Percentiles rank a stretch among this genome's conserved stretches.
phyloP scores from a whole-genome alignment of 768 basidiomycete species.

The Tephrocybe rancida region DNA sequence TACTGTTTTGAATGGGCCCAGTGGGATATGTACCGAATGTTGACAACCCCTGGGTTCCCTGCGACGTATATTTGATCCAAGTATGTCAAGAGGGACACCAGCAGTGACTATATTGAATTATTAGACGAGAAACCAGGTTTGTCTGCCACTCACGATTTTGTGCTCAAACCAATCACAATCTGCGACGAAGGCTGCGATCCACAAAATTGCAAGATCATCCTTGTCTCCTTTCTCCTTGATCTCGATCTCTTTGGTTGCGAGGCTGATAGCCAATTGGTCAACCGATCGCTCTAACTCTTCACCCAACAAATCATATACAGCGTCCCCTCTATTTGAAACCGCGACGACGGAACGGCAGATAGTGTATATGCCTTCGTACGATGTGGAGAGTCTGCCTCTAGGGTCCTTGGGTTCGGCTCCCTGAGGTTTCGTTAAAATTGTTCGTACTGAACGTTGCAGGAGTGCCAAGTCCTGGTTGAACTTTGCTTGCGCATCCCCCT shows the following conservation, averaged over 20 bases:
- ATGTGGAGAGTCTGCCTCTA: conserved; percentile 38
- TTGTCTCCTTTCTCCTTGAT: conserved; percentile 23
- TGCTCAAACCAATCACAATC: conserved; percentile 65
- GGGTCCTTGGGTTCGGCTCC: conserved; percentile 19
- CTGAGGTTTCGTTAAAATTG: conserved; percentile 34
- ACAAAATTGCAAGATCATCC: conserved; percentile 36
- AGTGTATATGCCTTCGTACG: conserved; percentile 58
- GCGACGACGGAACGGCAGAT: conserved; percentile 60
- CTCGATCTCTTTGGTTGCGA: conserved; percentile 25
- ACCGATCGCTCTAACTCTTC: conserved; percentile 63
- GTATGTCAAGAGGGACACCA: conserved; percentile 68
- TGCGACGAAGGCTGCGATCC: conserved; percentile 60
- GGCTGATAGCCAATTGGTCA: conserved; percentile 36
- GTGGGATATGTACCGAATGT: conserved; percentile 45
- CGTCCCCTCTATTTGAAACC: conserved; percentile 54
- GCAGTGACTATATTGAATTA: conserved; percentile 42
- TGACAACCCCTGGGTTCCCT: conserved; percentile 34
- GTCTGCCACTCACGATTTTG: conserved; percentile 56
- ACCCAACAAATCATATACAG: conserved; percentile 58
- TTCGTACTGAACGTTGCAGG: conserved; percentile 38
- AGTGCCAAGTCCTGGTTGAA: conserved; percentile 21
- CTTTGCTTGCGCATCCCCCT: conserved; percentile 26
- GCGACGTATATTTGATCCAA: conserved; percentile 69
- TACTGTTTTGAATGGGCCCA: neutral
- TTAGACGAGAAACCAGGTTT: neutral